Evolutionary conservation across 169 alveolate species (phyloP), one percentile per base, ranked within the genome.

Genomic region (Eimeria brunetti): DNA sequence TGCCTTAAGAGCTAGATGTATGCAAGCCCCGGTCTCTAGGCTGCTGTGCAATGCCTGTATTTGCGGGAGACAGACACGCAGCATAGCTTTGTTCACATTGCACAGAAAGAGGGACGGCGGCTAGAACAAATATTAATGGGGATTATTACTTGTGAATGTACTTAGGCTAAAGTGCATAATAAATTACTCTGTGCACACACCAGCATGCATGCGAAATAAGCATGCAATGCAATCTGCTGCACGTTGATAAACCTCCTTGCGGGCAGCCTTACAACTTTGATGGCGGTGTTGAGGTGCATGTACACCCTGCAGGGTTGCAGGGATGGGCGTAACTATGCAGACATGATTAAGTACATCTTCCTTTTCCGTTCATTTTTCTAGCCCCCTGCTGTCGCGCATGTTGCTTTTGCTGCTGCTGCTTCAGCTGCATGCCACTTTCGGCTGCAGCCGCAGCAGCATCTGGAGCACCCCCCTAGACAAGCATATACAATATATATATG

Each of bases 41-140:
- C 75, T 64, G 7, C 75, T 60, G 20, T 60, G 30, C 69, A n/a
- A 60, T 18, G n/a, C 33, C 69, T 60, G 20, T n/a, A n/a, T 60
- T 64, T 64, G 75, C 75, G 41, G n/a, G 75, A n/a, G 75, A 64
- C 41, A 64, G 75, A 64, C 75, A n/a, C n/a, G 69, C 12, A 14
- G 69, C 20, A 64, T 14, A 64, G 36, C 73, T 27, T 7, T n/a
- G 41, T 0, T 6, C 69, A 20, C 69, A 60, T 22, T 6, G 75
- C 75, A 7, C 75, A 27, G 75, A 64, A 64, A 41, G 75, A 8
- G 38, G 75, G n/a, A n/a, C 18, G 75, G 75, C 75, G 75, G 75
- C 75, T 41, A 64, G 14, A 36, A 64, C 7, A 7, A 27, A 64
- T n/a, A n/a, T n/a, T n/a, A n/a, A 64, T 64, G n/a, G 9, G 22